Evolutionary conservation across 2,329 filamentous ascomycete species (phyloP), one percentile per base, ranked within the genome.

Genomic region (Fulvia fulva): DNA sequence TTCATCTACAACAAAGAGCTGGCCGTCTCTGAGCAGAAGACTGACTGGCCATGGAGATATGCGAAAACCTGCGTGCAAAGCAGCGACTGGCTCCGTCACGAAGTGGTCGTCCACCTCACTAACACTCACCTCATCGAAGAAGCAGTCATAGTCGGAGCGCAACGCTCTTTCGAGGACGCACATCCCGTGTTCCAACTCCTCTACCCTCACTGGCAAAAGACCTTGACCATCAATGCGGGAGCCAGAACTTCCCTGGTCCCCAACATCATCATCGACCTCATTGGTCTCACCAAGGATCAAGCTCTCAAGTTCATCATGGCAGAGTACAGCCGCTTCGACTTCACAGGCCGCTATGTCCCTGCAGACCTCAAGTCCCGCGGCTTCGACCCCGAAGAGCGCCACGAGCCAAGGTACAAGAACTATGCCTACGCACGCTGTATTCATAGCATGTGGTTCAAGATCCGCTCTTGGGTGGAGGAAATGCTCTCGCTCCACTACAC

Each of bases 21-120:
- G n/a, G 63, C 60, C 0, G 72, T 77, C 0, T 60, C 64, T 0
- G 63, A 67, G 21, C 75, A 80, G 60, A 73, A 72, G 52, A 65
- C 68, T 1, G 79, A 82, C 67, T 82, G 78, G 78, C 72, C 78
- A 0, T 82, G 80, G 80, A 70, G 80, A 46, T 81, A 81, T 63
- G 80, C 80, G 21, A 82, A 81, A 67, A 80, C 75, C 0, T 80
- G 77, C 49, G 75, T 74, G 1, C 79, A 81, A 57, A 71, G 74
- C 1, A 72, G 76, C 1, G 80, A 81, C 66, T 82, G 79, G 79
- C 67, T 74, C 53, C 72, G 75, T 4, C 80, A 82, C 58, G 78
- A 81, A 64, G 60, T 80, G 16, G 69, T 50, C 3, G 73, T 80
- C 2, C 80, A 82, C 58, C 72, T 82, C 19, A 60, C 59, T 58